phyloP scores from a whole-genome alignment of 768 basidiomycete genomes.

The Amanita muscaria region DNA sequence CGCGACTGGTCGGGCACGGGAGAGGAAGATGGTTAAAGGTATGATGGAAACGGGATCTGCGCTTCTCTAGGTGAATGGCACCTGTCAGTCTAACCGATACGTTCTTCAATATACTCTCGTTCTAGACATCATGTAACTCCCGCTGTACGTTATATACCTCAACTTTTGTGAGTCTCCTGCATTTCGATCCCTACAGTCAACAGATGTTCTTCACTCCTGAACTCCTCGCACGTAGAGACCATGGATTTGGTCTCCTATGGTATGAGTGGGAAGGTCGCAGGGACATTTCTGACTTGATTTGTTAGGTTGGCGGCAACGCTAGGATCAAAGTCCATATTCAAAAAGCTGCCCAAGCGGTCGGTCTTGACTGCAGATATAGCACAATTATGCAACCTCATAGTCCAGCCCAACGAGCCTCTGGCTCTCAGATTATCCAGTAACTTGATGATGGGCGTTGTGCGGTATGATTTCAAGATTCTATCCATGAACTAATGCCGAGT shows the following conservation, averaged over 20 bases:
- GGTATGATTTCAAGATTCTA: constrained; percentile 33
- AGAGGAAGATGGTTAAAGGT: constrained; percentile 42
- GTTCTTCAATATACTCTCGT: constrained; percentile 4
- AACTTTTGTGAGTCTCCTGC: constrained; percentile 2
- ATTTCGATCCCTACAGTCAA: too few relatives aligned
- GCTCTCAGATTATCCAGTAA: constrained; percentile 84
- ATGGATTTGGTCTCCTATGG: constrained; percentile 87
- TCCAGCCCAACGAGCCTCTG: constrained; percentile 77
- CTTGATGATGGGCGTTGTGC: constrained; percentile 81
- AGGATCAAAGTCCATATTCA: constrained; percentile 81
- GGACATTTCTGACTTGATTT: constrained; percentile 5
- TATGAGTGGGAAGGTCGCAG: constrained; percentile 15
- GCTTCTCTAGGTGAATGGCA: constrained; percentile 8
- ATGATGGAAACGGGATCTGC: constrained; percentile 17
- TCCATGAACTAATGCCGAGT: neutral
- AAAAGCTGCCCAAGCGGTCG: constrained; percentile 72
- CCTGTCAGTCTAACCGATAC: neutral
- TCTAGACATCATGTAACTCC: neutral
- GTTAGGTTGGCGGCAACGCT: constrained; percentile 85
- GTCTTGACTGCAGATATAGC: constrained; percentile 80
- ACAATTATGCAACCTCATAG: constrained; percentile 72
- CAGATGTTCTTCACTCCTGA: constrained; percentile 91
- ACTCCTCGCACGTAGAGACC: constrained; percentile 71
- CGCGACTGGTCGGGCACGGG: constrained; percentile 45
- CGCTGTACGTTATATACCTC: neutral